A percentile compares a stretch with the other conserved stretches of the same genome.
Conservation (phyloP, 306 rosid species). For the Gleditsia sinensis region DNA sequence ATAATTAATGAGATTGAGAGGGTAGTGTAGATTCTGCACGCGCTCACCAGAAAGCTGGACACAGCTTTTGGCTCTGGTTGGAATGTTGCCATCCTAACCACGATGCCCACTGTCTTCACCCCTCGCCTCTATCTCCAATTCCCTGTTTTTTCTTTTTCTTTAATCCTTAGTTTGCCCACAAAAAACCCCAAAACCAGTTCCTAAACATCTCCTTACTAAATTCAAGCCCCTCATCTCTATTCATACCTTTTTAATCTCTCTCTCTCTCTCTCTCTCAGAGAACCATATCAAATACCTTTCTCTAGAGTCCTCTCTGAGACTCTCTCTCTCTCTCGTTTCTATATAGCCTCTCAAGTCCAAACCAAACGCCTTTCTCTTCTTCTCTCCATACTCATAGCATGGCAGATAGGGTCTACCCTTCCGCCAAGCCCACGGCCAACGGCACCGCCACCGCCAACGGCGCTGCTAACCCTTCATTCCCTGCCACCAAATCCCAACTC, state of each 20-base stretch:
- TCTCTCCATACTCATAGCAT: constrained; percentile 22
- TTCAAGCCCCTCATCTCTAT: background rate
- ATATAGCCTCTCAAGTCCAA: too few relatives aligned
- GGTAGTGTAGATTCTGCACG: background rate
- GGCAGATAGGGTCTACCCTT: constrained; percentile 75
- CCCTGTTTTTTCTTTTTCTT: too few relatives aligned
- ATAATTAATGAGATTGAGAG: background rate
- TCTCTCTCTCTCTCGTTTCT: background rate
- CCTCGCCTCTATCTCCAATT: background rate
- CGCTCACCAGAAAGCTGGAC: constrained; percentile 20
- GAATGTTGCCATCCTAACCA: constrained; percentile 33
- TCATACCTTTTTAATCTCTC: too few relatives aligned
- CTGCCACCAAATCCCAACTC: constrained; percentile 66
- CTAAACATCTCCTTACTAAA: background rate
- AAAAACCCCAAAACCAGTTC: too few relatives aligned
- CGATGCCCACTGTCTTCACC: constrained; percentile 9
- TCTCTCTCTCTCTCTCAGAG: background rate
- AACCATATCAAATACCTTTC: constrained; percentile 9
- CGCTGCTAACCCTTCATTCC: constrained; percentile 45
- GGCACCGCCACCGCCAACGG: constrained; percentile 6
- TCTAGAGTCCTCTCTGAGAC: background rate
- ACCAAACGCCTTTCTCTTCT: too few relatives aligned
- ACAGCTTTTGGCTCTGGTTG: constrained; percentile 27
- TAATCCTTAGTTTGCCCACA: too few relatives aligned
- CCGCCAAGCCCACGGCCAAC: constrained; percentile 49